Conservation (phyloP, 1,284 basidiomycete genomes). For the Athelia psychrophila region DNA sequence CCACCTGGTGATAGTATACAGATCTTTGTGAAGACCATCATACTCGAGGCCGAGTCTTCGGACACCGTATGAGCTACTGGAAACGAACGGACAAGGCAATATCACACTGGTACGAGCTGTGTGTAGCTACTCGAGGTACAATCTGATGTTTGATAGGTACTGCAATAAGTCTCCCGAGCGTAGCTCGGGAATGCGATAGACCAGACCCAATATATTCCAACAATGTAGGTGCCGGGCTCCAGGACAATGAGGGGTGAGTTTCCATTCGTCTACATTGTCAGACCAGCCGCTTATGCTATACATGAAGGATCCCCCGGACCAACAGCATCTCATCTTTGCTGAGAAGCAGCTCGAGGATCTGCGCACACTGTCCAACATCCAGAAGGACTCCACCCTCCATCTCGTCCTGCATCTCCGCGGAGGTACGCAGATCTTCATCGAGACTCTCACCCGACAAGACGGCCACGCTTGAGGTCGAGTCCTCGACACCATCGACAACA, state of each 20-base stretch:
- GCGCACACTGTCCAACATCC: background rate
- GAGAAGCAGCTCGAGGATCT: background rate
- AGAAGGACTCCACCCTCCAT: background rate
- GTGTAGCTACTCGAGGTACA: background rate
- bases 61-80: background rate
- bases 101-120: background rate
- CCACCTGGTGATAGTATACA: background rate
- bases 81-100: background rate
- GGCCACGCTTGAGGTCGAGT: background rate
- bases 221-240: background rate
- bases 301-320: background rate
- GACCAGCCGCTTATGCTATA: background rate
- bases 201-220: background rate
- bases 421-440: background rate
- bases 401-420: constrained; percentile 14
- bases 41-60: background rate
- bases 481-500: background rate
- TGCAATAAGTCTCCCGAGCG: background rate
- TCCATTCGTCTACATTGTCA: no score
- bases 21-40: background rate
- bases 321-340: background rate
- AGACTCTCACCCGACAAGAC: background rate
- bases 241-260: background rate
- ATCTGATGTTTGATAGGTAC: background rate
- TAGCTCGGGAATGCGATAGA: background rate